A percentile compares a stretch with the other conserved stretches of the same genome.
Conservation (phyloP, 495 filamentous ascomycete species). For the Massariosphaeria phaeospora region DNA sequence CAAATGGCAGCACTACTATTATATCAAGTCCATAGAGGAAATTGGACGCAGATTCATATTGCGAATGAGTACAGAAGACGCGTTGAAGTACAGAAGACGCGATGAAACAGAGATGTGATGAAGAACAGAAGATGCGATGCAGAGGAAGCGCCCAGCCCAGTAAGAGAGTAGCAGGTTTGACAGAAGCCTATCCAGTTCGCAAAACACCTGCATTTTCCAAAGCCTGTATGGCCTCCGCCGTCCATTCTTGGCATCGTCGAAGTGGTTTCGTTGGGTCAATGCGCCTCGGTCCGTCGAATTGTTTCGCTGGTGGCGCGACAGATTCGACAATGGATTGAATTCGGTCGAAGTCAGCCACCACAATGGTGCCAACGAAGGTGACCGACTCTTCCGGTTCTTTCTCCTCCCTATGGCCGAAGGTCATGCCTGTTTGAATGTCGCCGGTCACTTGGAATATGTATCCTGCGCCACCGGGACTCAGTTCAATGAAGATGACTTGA, state of each 20-base stretch:
- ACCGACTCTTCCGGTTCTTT: not conserved
- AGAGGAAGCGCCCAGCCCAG: too few relatives aligned
- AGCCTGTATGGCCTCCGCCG: not conserved
- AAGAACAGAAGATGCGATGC: too few relatives aligned
- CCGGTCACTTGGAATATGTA: not conserved
- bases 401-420: not conserved
- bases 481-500: not conserved
- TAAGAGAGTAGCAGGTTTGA: too few relatives aligned
- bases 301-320: not conserved
- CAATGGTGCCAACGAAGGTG: too few relatives aligned
- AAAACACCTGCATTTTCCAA: not conserved
- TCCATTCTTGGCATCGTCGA: not conserved
- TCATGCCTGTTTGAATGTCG: not conserved
- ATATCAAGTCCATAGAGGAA: too few relatives aligned
- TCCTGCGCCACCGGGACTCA: not conserved
- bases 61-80: too few relatives aligned
- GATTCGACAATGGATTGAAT: not conserved
- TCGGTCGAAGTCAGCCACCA: not conserved
- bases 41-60: too few relatives aligned
- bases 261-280: not conserved
- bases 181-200: too few relatives aligned
- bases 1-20: too few relatives aligned
- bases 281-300: not conserved
- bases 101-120: too few relatives aligned
- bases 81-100: too few relatives aligned